Conservation (phyloP, 2,329 filamentous ascomycete species). For the Coniochaeta sp. region DNA sequence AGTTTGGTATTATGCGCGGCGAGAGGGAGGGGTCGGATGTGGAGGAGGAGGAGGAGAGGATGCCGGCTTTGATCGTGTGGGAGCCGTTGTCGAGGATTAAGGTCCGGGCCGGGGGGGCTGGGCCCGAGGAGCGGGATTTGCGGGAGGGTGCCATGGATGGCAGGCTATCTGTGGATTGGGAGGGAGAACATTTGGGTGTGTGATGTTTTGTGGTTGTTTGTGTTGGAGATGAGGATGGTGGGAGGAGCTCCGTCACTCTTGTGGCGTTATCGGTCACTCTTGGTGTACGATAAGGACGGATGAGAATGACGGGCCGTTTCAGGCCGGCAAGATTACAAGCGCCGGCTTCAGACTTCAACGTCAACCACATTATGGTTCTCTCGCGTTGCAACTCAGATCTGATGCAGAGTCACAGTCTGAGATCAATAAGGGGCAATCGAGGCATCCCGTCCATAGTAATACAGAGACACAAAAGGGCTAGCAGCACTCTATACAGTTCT, state of each 20-base stretch:
- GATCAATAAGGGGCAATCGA: too few relatives aligned
- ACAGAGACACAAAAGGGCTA: too few relatives aligned
- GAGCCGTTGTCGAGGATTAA: constrained; percentile 93
- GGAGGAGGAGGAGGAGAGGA: constrained; percentile 46
- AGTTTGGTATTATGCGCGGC: constrained; percentile 80
- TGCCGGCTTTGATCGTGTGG: constrained; percentile 84
- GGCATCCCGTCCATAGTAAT: too few relatives aligned
- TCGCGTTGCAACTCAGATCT: too few relatives aligned
- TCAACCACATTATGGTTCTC: too few relatives aligned
- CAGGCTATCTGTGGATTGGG: not conserved
- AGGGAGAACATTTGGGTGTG: too few relatives aligned
- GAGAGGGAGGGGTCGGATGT: constrained; percentile 30
- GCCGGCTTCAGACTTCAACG: too few relatives aligned
- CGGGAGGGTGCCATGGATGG: constrained; percentile 34
- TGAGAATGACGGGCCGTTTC: not conserved
- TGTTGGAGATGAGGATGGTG: too few relatives aligned
- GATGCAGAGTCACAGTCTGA: too few relatives aligned
- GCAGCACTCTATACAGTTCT: too few relatives aligned
- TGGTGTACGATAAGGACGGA: not conserved
- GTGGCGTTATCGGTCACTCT: too few relatives aligned
- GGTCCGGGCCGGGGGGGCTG: constrained; percentile 54
- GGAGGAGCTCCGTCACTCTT: too few relatives aligned
- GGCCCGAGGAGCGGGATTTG: constrained; percentile 45
- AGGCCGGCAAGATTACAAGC: not conserved
- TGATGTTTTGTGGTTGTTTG: not conserved